Conservation (phyloP, 257 asterid species). For the Lycium barbarum region DNA sequence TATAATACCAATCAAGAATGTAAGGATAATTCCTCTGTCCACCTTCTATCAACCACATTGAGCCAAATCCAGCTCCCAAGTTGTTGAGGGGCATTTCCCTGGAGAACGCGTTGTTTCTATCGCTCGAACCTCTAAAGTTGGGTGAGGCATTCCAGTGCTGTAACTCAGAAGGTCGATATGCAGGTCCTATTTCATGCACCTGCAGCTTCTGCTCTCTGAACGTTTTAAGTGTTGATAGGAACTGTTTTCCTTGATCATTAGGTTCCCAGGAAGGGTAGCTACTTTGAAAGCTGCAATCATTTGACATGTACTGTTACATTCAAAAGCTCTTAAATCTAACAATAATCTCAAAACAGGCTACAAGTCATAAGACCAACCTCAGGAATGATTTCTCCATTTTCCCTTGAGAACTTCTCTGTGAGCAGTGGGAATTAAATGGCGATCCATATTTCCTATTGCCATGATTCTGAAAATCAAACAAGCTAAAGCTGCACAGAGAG, state of each 20-base stretch:
- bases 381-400: constrained; percentile 96
- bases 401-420: constrained; percentile 92
- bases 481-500: constrained; percentile 72
- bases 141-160: constrained; percentile 48
- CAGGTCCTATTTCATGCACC: constrained; percentile 44
- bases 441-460: constrained; percentile 88
- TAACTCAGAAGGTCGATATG: constrained; percentile 42
- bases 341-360: neutral
- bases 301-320: constrained; percentile 19
- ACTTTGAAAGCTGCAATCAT: constrained; percentile 71
- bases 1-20: constrained; percentile 86
- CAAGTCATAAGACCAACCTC: constrained; percentile 50
- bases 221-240: constrained; percentile 61
- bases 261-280: constrained; percentile 92
- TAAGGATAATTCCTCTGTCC: constrained; percentile 72
- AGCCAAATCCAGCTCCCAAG: constrained; percentile 47
- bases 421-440: constrained; percentile 57
- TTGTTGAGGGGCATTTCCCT: constrained; percentile 47
- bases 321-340: neutral
- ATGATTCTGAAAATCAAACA: constrained; percentile 79
- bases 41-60: constrained; percentile 70
- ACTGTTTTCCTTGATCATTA: constrained; percentile 69
- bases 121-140: constrained; percentile 46
- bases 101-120: constrained; percentile 46
- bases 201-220: constrained; percentile 77